Conservation (phyloP, 2,329 filamentous ascomycete genomes). For the Metarhizium robertsii region DNA sequence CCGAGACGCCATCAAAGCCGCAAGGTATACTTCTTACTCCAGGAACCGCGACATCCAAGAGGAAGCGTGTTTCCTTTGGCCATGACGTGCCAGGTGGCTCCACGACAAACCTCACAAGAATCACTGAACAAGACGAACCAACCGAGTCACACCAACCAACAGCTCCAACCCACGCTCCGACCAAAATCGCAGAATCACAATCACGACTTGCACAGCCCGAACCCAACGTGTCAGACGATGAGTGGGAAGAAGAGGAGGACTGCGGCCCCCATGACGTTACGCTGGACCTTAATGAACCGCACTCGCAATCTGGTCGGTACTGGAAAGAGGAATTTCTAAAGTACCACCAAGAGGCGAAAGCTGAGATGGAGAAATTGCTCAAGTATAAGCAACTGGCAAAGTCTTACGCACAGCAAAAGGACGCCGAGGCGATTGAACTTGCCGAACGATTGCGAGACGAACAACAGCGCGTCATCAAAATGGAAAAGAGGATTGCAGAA, state of each 20-base stretch:
- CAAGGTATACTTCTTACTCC: constrained; percentile 55
- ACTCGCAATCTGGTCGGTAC: constrained; percentile 65
- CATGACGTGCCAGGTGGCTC: constrained; percentile 35
- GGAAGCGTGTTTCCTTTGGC: constrained; percentile 58
- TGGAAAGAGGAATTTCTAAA: constrained; percentile 72
- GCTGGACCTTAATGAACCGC: constrained; percentile 62
- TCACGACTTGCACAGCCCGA: neutral
- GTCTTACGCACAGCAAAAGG: constrained; percentile 69
- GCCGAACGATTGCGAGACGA: constrained; percentile 58
- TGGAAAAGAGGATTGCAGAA: constrained; percentile 54
- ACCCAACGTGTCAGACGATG: constrained; percentile 27
- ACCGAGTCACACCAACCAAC: constrained; percentile 32
- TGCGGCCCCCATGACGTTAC: constrained; percentile 52
- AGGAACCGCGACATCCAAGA: constrained; percentile 48
- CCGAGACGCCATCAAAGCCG: constrained; percentile 39
- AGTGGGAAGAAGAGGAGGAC: constrained; percentile 31
- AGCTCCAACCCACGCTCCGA: constrained; percentile 17
- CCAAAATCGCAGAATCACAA: neutral
- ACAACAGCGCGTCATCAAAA: constrained; percentile 51
- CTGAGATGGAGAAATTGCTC: constrained; percentile 68
- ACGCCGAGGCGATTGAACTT: constrained; percentile 59
- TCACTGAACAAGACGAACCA: constrained; percentile 33
- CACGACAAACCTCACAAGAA: constrained; percentile 6
- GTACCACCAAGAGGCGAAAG: constrained; percentile 63
- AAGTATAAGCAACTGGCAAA: constrained; percentile 74